These are phyloP conservation scores for Daedaleopsis sinensis DNA, from an alignment of 768 basidiomycete species.

Conservation along the genomic window DNA sequence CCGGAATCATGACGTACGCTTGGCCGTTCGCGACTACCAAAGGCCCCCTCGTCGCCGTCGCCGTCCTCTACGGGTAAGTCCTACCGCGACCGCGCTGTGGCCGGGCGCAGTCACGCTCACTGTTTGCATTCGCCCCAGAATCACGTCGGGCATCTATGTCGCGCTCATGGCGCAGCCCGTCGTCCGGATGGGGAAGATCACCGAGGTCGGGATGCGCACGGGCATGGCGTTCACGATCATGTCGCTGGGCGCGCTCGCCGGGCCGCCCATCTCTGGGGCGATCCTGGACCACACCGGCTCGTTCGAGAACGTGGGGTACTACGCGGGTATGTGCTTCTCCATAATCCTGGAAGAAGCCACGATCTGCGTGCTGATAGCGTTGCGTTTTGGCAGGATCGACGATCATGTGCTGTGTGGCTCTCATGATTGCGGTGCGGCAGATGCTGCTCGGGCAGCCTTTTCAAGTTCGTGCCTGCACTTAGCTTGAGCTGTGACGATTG, in stretches of 20 bases:
- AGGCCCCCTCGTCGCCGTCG: constrained; percentile 51
- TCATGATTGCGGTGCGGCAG: constrained; percentile 44
- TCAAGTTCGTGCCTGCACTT: constrained; percentile 45
- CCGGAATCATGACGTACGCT: constrained; percentile 60
- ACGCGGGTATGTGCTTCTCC: constrained; percentile 43
- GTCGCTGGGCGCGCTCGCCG: constrained; percentile 64
- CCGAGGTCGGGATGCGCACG: constrained; percentile 64
- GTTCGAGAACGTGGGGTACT: constrained; percentile 57
- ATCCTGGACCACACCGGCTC: constrained; percentile 56
- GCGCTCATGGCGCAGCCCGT: constrained; percentile 58
- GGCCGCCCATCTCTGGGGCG: constrained; percentile 76
- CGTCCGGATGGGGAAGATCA: constrained; percentile 59
- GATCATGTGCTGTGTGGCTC: constrained; percentile 43
- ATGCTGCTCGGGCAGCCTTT: constrained; percentile 41
- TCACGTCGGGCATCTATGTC: constrained; percentile 64
- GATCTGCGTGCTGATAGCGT: background rate
- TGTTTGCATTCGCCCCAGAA: constrained; percentile 41
- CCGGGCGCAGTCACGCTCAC: no score
- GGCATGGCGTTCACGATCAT: constrained; percentile 67
- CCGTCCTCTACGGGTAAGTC: constrained; percentile 66
- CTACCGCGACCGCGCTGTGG: no score
- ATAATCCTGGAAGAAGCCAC: background rate
- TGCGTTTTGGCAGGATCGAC: constrained; percentile 34
- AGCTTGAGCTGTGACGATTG: background rate
- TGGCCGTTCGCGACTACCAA: constrained; percentile 68